These are phyloP conservation scores for Cryptosporidium meleagridis DNA, from an alignment of 169 alveolate genomes.

Conservation along the genomic window DNA sequence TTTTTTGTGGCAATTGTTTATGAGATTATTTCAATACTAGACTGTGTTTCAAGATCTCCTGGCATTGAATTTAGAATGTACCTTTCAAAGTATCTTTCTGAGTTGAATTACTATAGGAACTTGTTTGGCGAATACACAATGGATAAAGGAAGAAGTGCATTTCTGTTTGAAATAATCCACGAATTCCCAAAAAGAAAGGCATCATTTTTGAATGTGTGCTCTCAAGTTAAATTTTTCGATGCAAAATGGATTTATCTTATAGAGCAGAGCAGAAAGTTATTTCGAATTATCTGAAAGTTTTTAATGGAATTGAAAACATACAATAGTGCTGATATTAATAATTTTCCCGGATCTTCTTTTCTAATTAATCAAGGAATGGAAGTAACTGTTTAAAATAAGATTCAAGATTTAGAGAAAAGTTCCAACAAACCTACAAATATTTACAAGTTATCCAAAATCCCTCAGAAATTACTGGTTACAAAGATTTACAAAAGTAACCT, in stretches of 20 bases:
- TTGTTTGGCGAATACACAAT: neutral
- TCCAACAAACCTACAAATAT: neutral
- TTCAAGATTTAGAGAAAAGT: neutral
- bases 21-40: neutral
- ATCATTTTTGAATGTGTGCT: neutral
- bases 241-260: neutral
- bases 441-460: neutral
- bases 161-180: neutral
- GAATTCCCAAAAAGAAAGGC: constrained; percentile 16
- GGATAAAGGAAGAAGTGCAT: constrained; percentile 1
- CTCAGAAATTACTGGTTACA: neutral
- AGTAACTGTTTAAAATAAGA: no score
- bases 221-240: neutral
- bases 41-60: neutral
- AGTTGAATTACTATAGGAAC: constrained; percentile 5
- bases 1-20: constrained; percentile 3
- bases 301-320: neutral
- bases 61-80: neutral
- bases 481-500: neutral
- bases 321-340: neutral
- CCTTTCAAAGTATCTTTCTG: neutral
- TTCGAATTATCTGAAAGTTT: neutral
- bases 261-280: neutral
- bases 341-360: neutral
- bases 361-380: neutral